Evolutionary conservation across 345 rosid genomes (phyloP).

Genomic region (Linum usitatissimum): DNA sequence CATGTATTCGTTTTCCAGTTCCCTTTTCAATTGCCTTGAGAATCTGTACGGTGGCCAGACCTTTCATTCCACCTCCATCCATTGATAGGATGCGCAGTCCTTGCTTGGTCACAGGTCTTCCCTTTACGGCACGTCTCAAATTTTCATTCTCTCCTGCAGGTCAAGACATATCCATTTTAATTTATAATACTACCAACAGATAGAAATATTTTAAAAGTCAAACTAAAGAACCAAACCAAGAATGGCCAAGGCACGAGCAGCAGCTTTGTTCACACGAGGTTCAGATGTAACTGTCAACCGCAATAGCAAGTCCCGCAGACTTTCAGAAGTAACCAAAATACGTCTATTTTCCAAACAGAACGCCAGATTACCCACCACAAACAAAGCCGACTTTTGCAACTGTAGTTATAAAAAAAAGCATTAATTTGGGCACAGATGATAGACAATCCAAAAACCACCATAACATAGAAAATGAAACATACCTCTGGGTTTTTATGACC

Average conservation of each 20-base stretch:
- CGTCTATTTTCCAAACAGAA: slow-evolving; percentile 92
- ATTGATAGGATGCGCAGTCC: slow-evolving; percentile 93
- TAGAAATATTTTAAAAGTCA: not conserved
- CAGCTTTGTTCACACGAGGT: slow-evolving; percentile 83
- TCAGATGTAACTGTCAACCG: slow-evolving; percentile 73
- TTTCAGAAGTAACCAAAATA: slow-evolving; percentile 80
- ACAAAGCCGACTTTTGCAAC: slow-evolving; percentile 86
- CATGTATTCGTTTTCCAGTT: slow-evolving; percentile 91
- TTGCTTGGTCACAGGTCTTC: slow-evolving; percentile 80
- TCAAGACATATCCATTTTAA: not conserved
- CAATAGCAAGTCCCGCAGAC: slow-evolving; percentile 80
- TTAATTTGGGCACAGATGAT: slow-evolving; percentile 11
- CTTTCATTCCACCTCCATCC: slow-evolving; percentile 99
- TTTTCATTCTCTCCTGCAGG: slow-evolving; percentile 87
- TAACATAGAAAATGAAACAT: slow-evolving; percentile 22
- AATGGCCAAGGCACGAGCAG: slow-evolving; percentile 96
- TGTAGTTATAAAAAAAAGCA: slow-evolving; percentile 23
- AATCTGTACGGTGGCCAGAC: slow-evolving; percentile 90
- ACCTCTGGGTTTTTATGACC: slow-evolving; percentile 78
- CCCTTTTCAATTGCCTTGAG: slow-evolving; percentile 97
- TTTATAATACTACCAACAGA: slow-evolving; percentile 5
- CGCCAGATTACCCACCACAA: slow-evolving; percentile 91
- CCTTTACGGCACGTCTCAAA: slow-evolving; percentile 81
- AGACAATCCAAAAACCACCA: slow-evolving; percentile 7
- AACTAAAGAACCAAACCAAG: slow-evolving; percentile 46